Conservation (phyloP, 1,284 basidiomycete species). For the Ceratobasidium sp. region DNA sequence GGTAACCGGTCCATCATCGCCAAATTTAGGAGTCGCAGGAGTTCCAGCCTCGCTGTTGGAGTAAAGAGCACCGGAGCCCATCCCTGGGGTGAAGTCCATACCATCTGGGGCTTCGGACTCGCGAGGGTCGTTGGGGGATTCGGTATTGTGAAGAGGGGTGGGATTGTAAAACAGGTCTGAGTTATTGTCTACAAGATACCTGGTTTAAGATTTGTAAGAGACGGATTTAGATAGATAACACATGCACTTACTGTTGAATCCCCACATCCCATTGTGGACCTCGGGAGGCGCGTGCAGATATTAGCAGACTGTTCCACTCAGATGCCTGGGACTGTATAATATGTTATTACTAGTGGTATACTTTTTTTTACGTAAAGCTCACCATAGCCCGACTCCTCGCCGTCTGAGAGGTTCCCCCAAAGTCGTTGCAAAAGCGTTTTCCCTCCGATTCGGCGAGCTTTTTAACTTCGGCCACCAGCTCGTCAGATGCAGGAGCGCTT, state of each 20-base stretch:
- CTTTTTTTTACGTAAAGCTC: neutral
- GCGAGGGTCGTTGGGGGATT: constrained; percentile 18
- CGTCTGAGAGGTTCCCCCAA: constrained; percentile 12
- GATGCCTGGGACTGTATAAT: constrained; percentile 62
- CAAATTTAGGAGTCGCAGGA: constrained; percentile 20
- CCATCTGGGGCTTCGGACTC: constrained; percentile 7
- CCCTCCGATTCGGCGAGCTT: constrained; percentile 25
- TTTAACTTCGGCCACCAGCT: constrained; percentile 18
- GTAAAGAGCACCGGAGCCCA: neutral
- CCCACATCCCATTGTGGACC: constrained; percentile 87
- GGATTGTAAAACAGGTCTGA: constrained; percentile 75
- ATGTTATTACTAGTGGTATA: neutral
- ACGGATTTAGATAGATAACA: neutral
- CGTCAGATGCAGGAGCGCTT: constrained; percentile 27
- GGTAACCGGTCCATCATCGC: constrained; percentile 23
- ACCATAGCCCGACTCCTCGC: constrained; percentile 30
- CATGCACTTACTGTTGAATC: constrained; percentile 73
- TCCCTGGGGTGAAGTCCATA: constrained; percentile 9
- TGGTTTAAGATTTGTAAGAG: constrained; percentile 49
- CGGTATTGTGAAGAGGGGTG: constrained; percentile 55
- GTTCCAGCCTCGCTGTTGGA: constrained; percentile 33
- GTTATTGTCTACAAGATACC: constrained; percentile 66
- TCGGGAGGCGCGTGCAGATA: constrained; percentile 77
- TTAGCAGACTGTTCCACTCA: constrained; percentile 82
- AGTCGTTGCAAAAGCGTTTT: constrained; percentile 26